phyloP scores from a whole-genome alignment of 345 rosid genomes.

The Punica granatum region DNA sequence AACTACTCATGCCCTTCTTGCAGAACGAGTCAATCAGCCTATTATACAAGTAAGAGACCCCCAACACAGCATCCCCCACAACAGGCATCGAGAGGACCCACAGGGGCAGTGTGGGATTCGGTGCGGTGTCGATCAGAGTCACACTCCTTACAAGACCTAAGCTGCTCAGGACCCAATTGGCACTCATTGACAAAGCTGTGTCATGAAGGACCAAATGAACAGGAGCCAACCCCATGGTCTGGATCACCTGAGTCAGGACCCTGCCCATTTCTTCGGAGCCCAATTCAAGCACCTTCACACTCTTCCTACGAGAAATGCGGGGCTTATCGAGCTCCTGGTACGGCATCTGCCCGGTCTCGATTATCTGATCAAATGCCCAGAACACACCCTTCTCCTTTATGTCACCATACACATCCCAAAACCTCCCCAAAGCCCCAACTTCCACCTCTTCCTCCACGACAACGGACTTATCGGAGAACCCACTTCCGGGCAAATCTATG shows the following conservation, averaged over 20 bases:
- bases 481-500: conserved; percentile 90
- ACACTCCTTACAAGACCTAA: conserved; percentile 45
- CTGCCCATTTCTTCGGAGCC: conserved; percentile 61
- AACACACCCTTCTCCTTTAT: conserved; percentile 82
- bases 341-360: conserved; percentile 89
- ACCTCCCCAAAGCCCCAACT: conserved; percentile 44
- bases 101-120: conserved; percentile 60
- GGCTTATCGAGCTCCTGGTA: conserved; percentile 45
- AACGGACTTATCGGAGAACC: conserved; percentile 73
- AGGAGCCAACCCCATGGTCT: conserved; percentile 64
- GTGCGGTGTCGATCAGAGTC: conserved; percentile 66
- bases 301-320: conserved; percentile 33
- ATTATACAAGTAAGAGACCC: conserved; percentile 34
- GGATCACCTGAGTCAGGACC: conserved; percentile 65
- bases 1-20: conserved; percentile 35
- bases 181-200: conserved; percentile 65
- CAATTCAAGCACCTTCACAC: conserved; percentile 42
- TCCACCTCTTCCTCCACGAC: conserved; percentile 53
- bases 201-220: conserved; percentile 88
- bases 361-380: conserved; percentile 88
- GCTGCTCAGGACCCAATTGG: conserved; percentile 67
- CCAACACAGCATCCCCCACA: conserved; percentile 47
- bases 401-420: conserved; percentile 55
- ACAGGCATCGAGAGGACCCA: conserved; percentile 51
- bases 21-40: conserved; percentile 55